A percentile compares a stretch with the other conserved stretches of the same genome.
Conservation (phyloP, 2,329 filamentous ascomycete genomes). For the Alternaria dauci region DNA sequence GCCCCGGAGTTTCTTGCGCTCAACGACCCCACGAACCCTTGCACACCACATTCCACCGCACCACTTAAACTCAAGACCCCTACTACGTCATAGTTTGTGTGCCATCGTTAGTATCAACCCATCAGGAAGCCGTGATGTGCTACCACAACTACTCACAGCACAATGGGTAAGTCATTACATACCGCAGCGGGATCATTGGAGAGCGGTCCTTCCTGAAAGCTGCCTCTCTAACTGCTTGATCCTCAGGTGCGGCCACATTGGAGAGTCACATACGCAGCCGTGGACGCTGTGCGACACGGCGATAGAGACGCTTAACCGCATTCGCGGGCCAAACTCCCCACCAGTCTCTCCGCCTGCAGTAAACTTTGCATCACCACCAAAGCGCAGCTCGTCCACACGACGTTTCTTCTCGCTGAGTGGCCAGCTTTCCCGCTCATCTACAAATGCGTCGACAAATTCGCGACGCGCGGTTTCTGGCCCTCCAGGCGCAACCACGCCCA, state of each 20-base stretch:
- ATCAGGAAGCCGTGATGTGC: conserved; percentile 29
- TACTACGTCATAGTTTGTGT: conserved; percentile 19
- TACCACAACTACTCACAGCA: conserved; percentile 47
- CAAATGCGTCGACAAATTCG: conserved; percentile 26
- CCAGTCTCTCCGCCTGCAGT: conserved; percentile 28
- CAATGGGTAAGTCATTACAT: conserved; percentile 19
- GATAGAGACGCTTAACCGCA: conserved; percentile 29
- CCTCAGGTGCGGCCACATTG: conserved; percentile 44
- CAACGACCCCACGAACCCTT: conserved; percentile 6
- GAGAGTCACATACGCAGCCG: conserved; percentile 32
- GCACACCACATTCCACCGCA: conserved; percentile 10
- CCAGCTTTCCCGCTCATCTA: conserved; percentile 35
- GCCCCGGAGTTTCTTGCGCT: conserved; percentile 6
- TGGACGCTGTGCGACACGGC: conserved; percentile 43
- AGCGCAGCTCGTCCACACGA: conserved; percentile 32
- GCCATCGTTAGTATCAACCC: background rate
- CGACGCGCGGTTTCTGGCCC: conserved; percentile 32
- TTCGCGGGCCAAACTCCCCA: conserved; percentile 42
- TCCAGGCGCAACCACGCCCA: conserved; percentile 16
- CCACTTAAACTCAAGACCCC: conserved; percentile 6
- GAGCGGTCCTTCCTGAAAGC: background rate
- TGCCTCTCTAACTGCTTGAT: background rate
- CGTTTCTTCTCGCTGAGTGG: conserved; percentile 38
- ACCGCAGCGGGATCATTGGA: background rate
- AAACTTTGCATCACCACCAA: conserved; percentile 23